Base-by-base conservation (phyloP, 2,329 filamentous ascomycete species). In the Alternaria brassicae region DNA sequence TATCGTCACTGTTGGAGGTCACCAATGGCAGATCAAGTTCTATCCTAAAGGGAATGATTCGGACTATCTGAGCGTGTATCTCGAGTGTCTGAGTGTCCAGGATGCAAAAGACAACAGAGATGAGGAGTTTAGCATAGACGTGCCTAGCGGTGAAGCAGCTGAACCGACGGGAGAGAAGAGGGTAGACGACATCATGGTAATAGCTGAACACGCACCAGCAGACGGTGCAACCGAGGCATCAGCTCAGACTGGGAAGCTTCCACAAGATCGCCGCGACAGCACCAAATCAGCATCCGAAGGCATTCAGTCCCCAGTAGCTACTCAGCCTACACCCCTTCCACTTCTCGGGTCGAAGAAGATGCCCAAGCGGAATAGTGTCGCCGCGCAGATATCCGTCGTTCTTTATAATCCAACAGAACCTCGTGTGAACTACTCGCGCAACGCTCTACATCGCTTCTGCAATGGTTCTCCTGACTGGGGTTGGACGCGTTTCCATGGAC, bases 21-120 rank as follows among this genome's bases (percentile, higher is more conserved):
- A 85, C 61, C 86, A 88, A 70, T 89, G 86, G 86, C 86, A 84
- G 55, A 85, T 89, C 78, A 89, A 89, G 72, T 86, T 88, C 70
- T 88, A 86, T 65, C 87, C 87, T 2, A 82, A 82, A 42, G 87
- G 87, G 19, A 87, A 88, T 67, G 83, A 84, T 63, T 82, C 84
- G 2, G 81, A 83, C 37, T 84, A 84, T 30, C 71, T 88, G 52
- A 88, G 86, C 63, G 80, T 88, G 23, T 89, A 88, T 65, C 76
- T 89, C 34, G 86, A 88, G 70, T 88, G 85, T 69, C 83, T 86
- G n/a, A 81, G 79, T 17, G 82, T 85, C 10, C 56, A 66, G 37
- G 53, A 68, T 19, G 42, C 58, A 21, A 68, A 69, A 67, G 19
- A 62, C 39, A 39, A 39, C 44, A 32, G 58, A 5, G 40, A 47